Evolutionary conservation across 1,139 yeast genomes (phyloP).

Genomic region (Zygoascus sp.): DNA sequence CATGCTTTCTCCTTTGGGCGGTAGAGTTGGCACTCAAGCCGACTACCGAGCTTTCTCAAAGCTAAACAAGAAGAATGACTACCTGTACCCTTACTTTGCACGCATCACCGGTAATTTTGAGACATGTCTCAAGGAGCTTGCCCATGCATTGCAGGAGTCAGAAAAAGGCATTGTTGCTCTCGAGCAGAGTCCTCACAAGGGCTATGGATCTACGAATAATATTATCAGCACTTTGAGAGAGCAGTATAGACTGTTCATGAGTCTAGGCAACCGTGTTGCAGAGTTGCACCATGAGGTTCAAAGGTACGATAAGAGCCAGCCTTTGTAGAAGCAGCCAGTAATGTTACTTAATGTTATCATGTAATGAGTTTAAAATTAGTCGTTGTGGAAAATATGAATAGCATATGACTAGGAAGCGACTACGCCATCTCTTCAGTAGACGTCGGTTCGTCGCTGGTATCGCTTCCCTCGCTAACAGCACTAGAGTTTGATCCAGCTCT

Average conservation of each 20-base stretch:
- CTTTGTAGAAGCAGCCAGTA: not conserved
- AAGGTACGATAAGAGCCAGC: not conserved
- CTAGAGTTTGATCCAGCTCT: conserved; percentile 8
- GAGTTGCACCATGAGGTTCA: conserved; percentile 74
- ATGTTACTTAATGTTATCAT: not conserved
- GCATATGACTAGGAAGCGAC: too few species aligned
- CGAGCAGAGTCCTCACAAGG: conserved; percentile 48
- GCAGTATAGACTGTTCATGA: conserved; percentile 84
- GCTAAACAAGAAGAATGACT: conserved; percentile 40
- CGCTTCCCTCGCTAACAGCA: not conserved
- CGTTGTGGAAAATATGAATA: too few species aligned
- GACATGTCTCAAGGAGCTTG: conserved; percentile 61
- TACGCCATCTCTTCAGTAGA: not conserved
- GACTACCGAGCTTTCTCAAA: conserved; percentile 31
- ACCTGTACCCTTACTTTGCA: conserved; percentile 50
- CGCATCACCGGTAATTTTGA: conserved; percentile 49
- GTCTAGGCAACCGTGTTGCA: conserved; percentile 83
- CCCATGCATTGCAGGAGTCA: conserved; percentile 60
- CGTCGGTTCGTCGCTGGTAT: not conserved
- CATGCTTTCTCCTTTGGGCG: conserved; percentile 34
- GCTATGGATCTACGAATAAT: conserved; percentile 38
- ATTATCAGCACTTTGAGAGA: conserved; percentile 67
- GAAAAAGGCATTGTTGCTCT: conserved; percentile 73
- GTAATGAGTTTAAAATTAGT: not conserved
- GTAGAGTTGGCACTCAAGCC: conserved; percentile 16